Conservation (phyloP, 352 stramenopile genomes). For the Globisporangium iwayamae region DNA sequence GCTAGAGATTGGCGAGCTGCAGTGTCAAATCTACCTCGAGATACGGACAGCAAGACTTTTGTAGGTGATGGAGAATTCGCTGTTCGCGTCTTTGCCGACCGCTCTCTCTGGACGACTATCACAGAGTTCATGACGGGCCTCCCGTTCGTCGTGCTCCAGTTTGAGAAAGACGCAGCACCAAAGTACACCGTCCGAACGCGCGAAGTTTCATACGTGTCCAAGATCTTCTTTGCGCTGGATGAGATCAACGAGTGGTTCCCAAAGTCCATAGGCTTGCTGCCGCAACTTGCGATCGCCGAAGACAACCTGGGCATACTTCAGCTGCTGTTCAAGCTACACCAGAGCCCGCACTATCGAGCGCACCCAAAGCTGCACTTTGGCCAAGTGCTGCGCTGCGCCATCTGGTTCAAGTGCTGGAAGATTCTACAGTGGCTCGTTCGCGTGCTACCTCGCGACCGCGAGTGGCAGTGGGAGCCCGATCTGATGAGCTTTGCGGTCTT, state of each 20-base stretch:
- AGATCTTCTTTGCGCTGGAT: constrained; percentile 1
- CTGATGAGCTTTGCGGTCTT: constrained; percentile 3
- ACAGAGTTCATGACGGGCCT: constrained; percentile 3
- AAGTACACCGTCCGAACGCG: not conserved
- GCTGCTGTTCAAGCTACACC: not conserved
- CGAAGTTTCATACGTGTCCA: not conserved
- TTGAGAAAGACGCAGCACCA: not conserved
- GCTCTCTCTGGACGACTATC: not conserved
- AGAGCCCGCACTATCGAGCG: not conserved
- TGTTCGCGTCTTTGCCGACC: not conserved
- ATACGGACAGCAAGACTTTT: not conserved
- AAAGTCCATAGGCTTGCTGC: not conserved
- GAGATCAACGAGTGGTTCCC: constrained; percentile 1
- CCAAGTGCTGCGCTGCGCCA: constrained; percentile 5
- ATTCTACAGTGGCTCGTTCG: constrained; percentile 4
- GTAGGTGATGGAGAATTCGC: not conserved
- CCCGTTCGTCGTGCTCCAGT: constrained; percentile 2
- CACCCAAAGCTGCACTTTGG: not conserved
- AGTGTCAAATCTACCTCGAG: not conserved
- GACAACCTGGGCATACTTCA: not conserved
- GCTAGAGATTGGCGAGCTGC: not conserved
- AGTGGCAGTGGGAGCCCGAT: constrained; percentile 5
- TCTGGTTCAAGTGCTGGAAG: constrained; percentile 8
- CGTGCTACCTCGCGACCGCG: not conserved
- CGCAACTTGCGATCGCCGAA: constrained; percentile 8